Evolutionary conservation across 768 basidiomycete genomes (phyloP).

Genomic region (Suillus hirtellus): DNA sequence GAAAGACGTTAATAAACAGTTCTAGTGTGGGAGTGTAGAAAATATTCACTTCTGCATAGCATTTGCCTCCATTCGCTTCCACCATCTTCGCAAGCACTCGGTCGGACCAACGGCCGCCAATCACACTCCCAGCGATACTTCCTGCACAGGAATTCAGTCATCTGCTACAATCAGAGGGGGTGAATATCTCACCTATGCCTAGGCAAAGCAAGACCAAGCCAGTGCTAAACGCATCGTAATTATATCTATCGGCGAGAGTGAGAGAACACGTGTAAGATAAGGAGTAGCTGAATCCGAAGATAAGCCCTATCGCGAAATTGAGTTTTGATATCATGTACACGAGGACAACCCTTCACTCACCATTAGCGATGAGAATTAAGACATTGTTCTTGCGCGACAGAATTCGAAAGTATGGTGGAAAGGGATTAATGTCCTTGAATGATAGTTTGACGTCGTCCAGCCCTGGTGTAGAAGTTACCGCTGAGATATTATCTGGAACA

Average conservation of each 20-base stretch:
- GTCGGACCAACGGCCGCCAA: constrained; percentile 64
- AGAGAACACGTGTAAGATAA: constrained; percentile 75
- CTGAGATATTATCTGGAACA: constrained; percentile 20
- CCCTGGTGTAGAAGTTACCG: constrained; percentile 16
- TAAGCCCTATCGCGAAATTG: constrained; percentile 41
- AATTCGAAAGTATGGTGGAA: constrained; percentile 60
- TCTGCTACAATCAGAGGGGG: neutral
- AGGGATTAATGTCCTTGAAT: constrained; percentile 70
- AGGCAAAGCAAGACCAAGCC: constrained; percentile 78
- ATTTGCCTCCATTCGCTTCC: constrained; percentile 43
- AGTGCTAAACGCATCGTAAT: constrained; percentile 65
- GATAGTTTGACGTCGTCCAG: constrained; percentile 49
- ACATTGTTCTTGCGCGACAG: constrained; percentile 67
- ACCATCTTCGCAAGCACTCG: constrained; percentile 43
- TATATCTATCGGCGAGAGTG: constrained; percentile 62
- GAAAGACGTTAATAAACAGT: neutral
- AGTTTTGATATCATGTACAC: constrained; percentile 5
- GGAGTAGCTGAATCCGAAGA: constrained; percentile 71
- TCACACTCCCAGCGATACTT: constrained; percentile 50
- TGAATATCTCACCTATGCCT: constrained; percentile 55
- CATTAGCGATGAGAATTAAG: constrained; percentile 47
- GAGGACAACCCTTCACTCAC: constrained; percentile 14
- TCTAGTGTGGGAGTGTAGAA: neutral
- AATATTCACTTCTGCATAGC: constrained; percentile 61
- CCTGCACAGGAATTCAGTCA: constrained; percentile 30